Conservation (phyloP, 1,284 basidiomycete species). For the Paramarasmius palmivorus region DNA sequence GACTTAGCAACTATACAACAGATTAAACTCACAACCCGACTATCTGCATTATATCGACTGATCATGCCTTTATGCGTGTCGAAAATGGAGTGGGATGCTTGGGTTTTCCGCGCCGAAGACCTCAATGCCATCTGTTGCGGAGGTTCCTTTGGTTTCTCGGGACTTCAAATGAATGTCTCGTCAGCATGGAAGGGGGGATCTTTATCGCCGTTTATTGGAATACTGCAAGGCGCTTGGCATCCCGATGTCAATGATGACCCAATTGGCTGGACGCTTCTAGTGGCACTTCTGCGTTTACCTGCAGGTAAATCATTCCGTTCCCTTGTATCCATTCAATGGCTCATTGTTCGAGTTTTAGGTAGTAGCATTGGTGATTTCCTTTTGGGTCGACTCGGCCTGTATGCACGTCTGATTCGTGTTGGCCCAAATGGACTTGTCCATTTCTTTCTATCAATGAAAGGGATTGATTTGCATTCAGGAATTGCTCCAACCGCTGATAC, state of each 20-base stretch:
- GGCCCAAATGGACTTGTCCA: background rate
- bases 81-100: slow-evolving; percentile 13
- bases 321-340: no score
- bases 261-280: slow-evolving; percentile 9
- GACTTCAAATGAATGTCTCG: slow-evolving; percentile 8
- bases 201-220: slow-evolving; percentile 3
- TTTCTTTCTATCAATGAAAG: slow-evolving; percentile 1
- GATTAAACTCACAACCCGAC: background rate
- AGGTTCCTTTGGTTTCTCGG: slow-evolving; percentile 1
- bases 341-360: background rate
- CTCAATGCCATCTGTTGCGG: slow-evolving; percentile 16
- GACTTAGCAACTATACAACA: background rate
- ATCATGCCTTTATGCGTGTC: slow-evolving; percentile 15
- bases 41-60: slow-evolving; percentile 10
- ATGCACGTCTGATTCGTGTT: background rate
- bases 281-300: slow-evolving; percentile 4
- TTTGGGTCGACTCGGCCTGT: background rate
- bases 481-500: slow-evolving; percentile 1
- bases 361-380: slow-evolving; percentile 5
- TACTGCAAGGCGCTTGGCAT: slow-evolving; percentile 5
- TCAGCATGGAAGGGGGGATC: slow-evolving; percentile 6
- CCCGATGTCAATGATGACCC: slow-evolving; percentile 10
- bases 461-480: slow-evolving; percentile 5
- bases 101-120: slow-evolving; percentile 3
- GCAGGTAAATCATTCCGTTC: background rate